These are phyloP conservation scores for Penicillium robsamsonii DNA, from an alignment of 495 filamentous ascomycete species.

Conservation along the genomic window DNA sequence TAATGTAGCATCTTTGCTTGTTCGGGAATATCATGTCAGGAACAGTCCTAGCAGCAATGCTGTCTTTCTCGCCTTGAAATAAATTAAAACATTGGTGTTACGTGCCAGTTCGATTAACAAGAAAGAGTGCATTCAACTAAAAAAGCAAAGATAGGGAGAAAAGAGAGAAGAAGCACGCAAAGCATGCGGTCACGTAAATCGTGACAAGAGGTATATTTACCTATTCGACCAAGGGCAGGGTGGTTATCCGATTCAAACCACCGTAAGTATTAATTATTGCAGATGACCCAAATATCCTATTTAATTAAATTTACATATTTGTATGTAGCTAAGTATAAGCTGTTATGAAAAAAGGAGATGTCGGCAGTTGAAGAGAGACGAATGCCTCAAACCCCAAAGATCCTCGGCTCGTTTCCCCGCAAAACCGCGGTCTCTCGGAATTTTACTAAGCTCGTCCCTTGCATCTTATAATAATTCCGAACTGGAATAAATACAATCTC, in stretches of 20 bases:
- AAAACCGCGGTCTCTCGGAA: conserved; percentile 13
- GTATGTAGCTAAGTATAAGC: background rate
- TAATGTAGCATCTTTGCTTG: conserved; percentile 10
- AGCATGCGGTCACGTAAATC: no score
- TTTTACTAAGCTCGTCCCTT: background rate
- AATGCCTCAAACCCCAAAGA: conserved; percentile 2
- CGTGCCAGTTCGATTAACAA: no score
- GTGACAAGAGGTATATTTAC: no score
- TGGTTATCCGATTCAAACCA: background rate
- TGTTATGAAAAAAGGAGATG: background rate
- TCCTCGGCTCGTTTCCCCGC: conserved; percentile 8
- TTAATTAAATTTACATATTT: background rate
- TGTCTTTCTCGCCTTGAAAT: background rate
- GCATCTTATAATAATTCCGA: background rate
- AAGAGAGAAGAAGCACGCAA: no score
- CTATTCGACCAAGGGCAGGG: no score
- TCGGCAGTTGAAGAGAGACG: conserved; percentile 8
- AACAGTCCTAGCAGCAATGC: background rate
- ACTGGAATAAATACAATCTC: background rate
- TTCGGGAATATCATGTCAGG: conserved; percentile 3
- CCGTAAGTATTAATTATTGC: background rate
- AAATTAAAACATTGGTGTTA: background rate
- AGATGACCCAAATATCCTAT: background rate
- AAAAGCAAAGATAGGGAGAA: no score
- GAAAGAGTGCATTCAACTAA: no score